A percentile compares a stretch with the other conserved stretches of the same genome.
Evolutionary conservation across 225 moss, liverwort and hornwort genomes (phyloP).

Genomic region (Takakia lepidozioides): DNA sequence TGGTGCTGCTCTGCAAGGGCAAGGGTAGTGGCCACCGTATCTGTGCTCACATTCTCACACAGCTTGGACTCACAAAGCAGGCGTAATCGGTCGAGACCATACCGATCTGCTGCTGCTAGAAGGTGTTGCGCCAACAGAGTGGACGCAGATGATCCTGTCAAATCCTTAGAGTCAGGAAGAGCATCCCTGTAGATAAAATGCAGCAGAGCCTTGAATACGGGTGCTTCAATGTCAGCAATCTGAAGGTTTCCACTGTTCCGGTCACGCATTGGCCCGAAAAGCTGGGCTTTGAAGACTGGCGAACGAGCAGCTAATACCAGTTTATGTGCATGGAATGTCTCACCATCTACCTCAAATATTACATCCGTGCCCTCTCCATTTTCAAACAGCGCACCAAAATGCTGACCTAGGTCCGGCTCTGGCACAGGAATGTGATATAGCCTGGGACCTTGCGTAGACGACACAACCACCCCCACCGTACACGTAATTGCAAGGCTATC

Average conservation of each 20-base stretch:
- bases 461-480: constrained; percentile 90
- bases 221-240: constrained; percentile 89
- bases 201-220: constrained; percentile 76
- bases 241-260: constrained; percentile 81
- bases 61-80: constrained; percentile 90
- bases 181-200: constrained; percentile 92
- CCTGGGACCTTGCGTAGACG: constrained; percentile 82
- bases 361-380: constrained; percentile 86
- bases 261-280: constrained; percentile 95
- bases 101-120: constrained; percentile 90
- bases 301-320: constrained; percentile 88
- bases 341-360: constrained; percentile 89
- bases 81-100: constrained; percentile 85
- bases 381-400: constrained; percentile 81
- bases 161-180: constrained; percentile 79
- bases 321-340: constrained; percentile 86
- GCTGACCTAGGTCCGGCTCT: constrained; percentile 85
- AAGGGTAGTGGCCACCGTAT: constrained; percentile 95
- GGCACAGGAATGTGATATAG: constrained; percentile 74
- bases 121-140: constrained; percentile 96
- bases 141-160: constrained; percentile 72
- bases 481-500: constrained; percentile 99
- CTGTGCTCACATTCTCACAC: constrained; percentile 96
- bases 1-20: constrained; percentile 99
- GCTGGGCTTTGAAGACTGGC: constrained; percentile 94